Evolutionary conservation across 1,284 basidiomycete genomes (phyloP), one percentile per base, ranked within the genome.

Genomic region (Ustilago crameri): DNA sequence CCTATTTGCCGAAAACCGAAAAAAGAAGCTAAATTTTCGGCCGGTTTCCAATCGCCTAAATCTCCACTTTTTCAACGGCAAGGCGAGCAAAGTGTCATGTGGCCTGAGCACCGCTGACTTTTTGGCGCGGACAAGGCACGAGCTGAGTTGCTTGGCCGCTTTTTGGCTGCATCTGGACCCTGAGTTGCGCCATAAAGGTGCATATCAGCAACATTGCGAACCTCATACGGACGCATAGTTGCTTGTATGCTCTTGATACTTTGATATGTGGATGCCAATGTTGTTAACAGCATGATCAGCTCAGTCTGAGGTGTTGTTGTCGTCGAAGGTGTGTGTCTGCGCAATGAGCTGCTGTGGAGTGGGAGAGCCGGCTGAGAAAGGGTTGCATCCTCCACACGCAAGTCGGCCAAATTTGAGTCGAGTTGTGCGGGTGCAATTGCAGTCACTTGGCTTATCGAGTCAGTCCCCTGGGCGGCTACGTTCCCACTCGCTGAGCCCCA

Each of bases 1-100:
- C 9, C 22, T 5, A 20, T 54, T 47, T 24, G 9, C 62, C 63
- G 63, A 65, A 35, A 51, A 38, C 63, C 63, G 63, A 65, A 47
- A 32, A 26, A 18, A 5, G 20, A n/a, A 5, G 7, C 20, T 30
- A n/a, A 22, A 40, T 24, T 59, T 48, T 37, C 57, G 63, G 63
- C 63, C 57, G 63, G 49, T 49, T 60, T 23, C 34, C 18, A 48
- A 37, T 17, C 10, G n/a, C 12, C 7, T 30, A n/a, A 14, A 26
- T 42, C 37, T 51, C 50, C 49, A 48, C 52, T 51, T 47, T 35
- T 26, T 8, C 27, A 22, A 41, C 37, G 41, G 24, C 40, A 45
- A 17, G 23, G 15, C n/a, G 9, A 26, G 43, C 30, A 30, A 30
- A 30, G 30, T 23, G 3, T 14, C 37, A 30, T 7, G 35, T 54